A percentile compares a stretch with the other conserved stretches of the same genome.
phyloP scores from a whole-genome alignment of 2,329 filamentous ascomycete genomes.

The Herpotrichia juniperi region DNA sequence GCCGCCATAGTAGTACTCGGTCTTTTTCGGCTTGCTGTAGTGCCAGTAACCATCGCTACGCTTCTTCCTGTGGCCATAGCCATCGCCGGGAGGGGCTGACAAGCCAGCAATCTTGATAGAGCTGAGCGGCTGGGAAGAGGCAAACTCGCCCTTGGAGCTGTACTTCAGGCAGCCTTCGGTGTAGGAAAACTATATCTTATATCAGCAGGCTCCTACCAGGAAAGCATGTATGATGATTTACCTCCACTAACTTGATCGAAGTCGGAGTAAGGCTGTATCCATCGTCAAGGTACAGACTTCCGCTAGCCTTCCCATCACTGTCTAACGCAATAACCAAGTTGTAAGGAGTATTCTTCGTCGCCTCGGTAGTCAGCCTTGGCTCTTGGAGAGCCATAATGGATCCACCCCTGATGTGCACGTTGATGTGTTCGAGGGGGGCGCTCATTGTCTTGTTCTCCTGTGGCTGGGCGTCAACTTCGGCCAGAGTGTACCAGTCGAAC shows the following conservation, averaged over 20 bases:
- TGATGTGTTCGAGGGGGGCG: slow-evolving; percentile 70
- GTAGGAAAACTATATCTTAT: neutral
- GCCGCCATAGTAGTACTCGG: slow-evolving; percentile 13
- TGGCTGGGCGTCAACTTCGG: slow-evolving; percentile 54
- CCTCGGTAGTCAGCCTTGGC: slow-evolving; percentile 56
- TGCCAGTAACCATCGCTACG: neutral
- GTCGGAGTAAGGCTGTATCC: slow-evolving; percentile 68
- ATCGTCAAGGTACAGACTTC: slow-evolving; percentile 74
- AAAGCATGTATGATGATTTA: no score
- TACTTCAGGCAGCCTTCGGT: neutral
- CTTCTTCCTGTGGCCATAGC: slow-evolving; percentile 41
- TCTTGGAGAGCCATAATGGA: slow-evolving; percentile 67
- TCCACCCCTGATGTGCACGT: slow-evolving; percentile 73
- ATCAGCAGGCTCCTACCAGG: neutral
- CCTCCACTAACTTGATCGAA: slow-evolving; percentile 45
- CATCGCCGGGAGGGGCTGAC: neutral
- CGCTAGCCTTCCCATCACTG: slow-evolving; percentile 60
- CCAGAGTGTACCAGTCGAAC: slow-evolving; percentile 78
- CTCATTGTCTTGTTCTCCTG: slow-evolving; percentile 63
- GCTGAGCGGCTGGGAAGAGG: neutral
- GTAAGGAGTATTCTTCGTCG: slow-evolving; percentile 69
- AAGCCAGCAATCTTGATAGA: neutral
- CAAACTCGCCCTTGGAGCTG: neutral
- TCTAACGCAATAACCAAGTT: slow-evolving; percentile 68
- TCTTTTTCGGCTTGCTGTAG: slow-evolving; percentile 39